Evolutionary conservation across 176 grass and related monocot species (phyloP), one percentile per base, ranked within the genome.

Genomic region (Miscanthus lutarioriparius): DNA sequence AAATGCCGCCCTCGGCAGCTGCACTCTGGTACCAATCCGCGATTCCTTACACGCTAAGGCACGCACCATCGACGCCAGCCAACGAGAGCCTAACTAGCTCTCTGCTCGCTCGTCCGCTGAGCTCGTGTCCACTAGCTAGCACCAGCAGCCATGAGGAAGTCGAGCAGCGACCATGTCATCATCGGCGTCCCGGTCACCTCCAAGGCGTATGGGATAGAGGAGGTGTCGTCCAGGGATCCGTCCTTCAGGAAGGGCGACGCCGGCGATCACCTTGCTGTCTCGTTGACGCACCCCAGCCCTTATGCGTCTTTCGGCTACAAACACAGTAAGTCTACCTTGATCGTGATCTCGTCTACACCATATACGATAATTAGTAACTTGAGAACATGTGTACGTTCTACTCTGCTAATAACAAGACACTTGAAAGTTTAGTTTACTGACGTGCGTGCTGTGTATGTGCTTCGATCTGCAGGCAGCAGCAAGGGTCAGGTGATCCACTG

Each of bases 401-500:
- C 16, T 35, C 33, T 51, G 3, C 2, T 56, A 14, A 8, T 20
- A n/a, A 56, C 0, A 10, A 23, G 56, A 41, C 66, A 2, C 5
- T 67, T 23, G 56, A 30, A 53, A 72, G 9, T 43, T 30, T 45
- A 3, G 8, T 43, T 32, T 45, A 3, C 65, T 56, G 65, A 81
- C 51, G 43, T 30, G 22, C 66, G 47, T 41, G 23, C 23, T 84
- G 6, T 33, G 11, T 26, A 0, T 36, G 13, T 54, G 0, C 58
- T 75, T 61, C 12, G 51, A n/a, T 68, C 12, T 74, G 74, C 67
- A 90, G 89, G 80, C 62, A 87, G 80, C 62, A 87, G 76, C 33
- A 91, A 91, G 53, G 89, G 89, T 10, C 89, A 91, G 71, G 89
- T 87, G 65, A 80, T 84, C 70, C 89, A 80, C 70, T 91, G 89